Percentiles rank a stretch among this genome's conserved stretches.
These are phyloP conservation scores for Solanum chaucha DNA, from an alignment of 257 asterid genomes.

Conservation along the genomic window DNA sequence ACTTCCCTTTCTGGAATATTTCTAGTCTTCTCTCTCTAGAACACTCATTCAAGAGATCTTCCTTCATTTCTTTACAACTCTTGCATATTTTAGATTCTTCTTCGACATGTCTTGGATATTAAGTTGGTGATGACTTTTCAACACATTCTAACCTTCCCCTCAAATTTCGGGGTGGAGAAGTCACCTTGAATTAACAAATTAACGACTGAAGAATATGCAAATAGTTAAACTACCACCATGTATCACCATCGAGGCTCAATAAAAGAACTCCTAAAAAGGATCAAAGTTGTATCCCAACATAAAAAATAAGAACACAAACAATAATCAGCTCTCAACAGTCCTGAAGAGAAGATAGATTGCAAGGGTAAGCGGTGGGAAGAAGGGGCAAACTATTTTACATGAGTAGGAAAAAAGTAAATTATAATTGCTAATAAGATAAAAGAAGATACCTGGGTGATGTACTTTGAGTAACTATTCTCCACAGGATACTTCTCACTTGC, in stretches of 20 bases:
- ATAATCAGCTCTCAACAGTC: neutral
- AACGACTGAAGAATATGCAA: neutral
- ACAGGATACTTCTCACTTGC: slow-evolving; percentile 92
- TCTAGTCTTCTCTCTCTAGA: neutral
- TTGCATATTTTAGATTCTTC: neutral
- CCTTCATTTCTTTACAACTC: neutral
- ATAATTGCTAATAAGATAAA: neutral
- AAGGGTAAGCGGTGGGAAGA: neutral
- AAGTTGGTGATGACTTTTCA: neutral
- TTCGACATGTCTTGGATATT: neutral
- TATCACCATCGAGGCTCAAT: neutral
- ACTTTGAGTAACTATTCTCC: slow-evolving; percentile 92
- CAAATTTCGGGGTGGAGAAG: neutral
- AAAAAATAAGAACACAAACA: neutral
- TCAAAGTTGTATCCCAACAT: neutral
- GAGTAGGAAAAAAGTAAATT: neutral
- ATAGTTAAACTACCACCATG: neutral
- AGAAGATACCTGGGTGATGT: slow-evolving; percentile 66
- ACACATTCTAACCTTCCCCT: neutral
- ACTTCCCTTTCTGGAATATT: neutral
- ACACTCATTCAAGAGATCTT: neutral
- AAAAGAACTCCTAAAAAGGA: neutral
- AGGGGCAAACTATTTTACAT: neutral
- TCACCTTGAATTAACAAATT: neutral
- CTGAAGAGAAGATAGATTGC: neutral